Percentiles rank a stretch among this genome's conserved stretches.
Conservation (phyloP, 1,139 yeast species). For the Yamadazyma trypodendri region DNA sequence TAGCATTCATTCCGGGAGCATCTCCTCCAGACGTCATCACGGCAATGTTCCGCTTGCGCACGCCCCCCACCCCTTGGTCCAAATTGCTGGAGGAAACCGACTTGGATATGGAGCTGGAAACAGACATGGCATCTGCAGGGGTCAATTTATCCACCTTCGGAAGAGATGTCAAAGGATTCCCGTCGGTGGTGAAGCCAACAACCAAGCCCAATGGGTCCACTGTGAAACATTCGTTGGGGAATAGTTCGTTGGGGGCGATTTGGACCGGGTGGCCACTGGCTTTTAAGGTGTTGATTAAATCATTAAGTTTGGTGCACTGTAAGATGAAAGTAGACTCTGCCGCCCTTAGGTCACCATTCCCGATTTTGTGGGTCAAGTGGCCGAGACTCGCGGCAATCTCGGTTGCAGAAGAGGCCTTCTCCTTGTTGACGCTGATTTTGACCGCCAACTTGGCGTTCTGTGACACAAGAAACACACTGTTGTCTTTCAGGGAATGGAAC, state of each 20-base stretch:
- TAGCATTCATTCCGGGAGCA: constrained; percentile 98
- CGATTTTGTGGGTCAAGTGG: constrained; percentile 25
- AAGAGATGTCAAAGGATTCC: constrained; percentile 55
- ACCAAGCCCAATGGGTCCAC: constrained; percentile 68
- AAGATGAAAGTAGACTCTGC: constrained; percentile 42
- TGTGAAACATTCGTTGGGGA: constrained; percentile 66
- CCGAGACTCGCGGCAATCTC: constrained; percentile 25
- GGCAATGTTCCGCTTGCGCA: constrained; percentile 62
- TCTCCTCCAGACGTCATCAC: constrained; percentile 99
- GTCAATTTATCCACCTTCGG: constrained; percentile 35
- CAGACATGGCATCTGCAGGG: constrained; percentile 12
- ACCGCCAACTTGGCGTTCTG: constrained; percentile 31
- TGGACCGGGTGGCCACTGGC: constrained; percentile 28
- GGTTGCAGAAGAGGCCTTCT: constrained; percentile 27
- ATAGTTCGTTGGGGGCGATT: constrained; percentile 59
- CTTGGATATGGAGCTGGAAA: constrained; percentile 14
- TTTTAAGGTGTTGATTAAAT: constrained; percentile 32
- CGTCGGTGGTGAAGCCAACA: constrained; percentile 62
- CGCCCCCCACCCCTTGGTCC: constrained; percentile 2
- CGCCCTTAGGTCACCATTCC: constrained; percentile 51
- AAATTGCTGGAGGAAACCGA: constrained; percentile 16
- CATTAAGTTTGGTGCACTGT: constrained; percentile 32
- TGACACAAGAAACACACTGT: constrained; percentile 30
- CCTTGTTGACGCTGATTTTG: constrained; percentile 22
- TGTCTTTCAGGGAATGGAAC: constrained; percentile 24